These are phyloP conservation scores for Picea glauca DNA, from an alignment of 75 land plant species.

Conservation along the genomic window DNA sequence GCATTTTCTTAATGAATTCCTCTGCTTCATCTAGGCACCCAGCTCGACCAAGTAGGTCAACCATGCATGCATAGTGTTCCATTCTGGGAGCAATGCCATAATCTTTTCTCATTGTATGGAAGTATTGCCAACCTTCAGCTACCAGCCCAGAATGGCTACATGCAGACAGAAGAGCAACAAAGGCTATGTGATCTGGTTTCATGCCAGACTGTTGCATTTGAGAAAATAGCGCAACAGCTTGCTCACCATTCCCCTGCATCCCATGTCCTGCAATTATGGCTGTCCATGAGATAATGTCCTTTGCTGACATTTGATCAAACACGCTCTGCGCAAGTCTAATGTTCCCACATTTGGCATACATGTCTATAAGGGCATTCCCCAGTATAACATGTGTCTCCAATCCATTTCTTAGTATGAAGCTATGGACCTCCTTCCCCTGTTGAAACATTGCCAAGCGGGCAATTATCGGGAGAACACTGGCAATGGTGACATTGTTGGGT, in stretches of 20 bases:
- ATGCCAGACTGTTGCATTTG: constrained; percentile 25
- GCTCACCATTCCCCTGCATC: constrained; percentile 26
- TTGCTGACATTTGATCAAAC: constrained; percentile 25
- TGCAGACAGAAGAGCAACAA: constrained; percentile 43
- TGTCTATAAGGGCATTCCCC: constrained; percentile 43
- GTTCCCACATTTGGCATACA: constrained; percentile 59
- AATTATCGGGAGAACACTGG: constrained; percentile 33
- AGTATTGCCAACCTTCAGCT: constrained; percentile 27
- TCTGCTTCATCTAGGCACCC: constrained; percentile 35
- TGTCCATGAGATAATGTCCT: constrained; percentile 48
- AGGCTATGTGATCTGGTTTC: constrained; percentile 33
- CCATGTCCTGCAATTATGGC: constrained; percentile 53
- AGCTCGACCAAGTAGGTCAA: constrained; percentile 38
- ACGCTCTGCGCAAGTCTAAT: constrained; percentile 28
- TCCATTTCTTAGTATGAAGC: constrained; percentile 25
- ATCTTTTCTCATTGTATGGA: constrained; percentile 27
- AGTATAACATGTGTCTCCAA: constrained; percentile 27
- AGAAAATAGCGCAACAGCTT: constrained; percentile 34
- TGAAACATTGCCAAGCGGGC: constrained; percentile 19
- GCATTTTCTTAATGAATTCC: constrained; percentile 33
- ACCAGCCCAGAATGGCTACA: constrained; percentile 55
- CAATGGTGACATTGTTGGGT: constrained; percentile 45
- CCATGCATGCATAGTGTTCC: constrained; percentile 35
- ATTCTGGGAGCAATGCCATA: constrained; percentile 15
- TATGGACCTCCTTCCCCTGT: constrained; percentile 41